A percentile compares a stretch with the other conserved stretches of the same genome.
phyloP scores from a whole-genome alignment of 75 land plant genomes.

The Cunninghamia lanceolata region DNA sequence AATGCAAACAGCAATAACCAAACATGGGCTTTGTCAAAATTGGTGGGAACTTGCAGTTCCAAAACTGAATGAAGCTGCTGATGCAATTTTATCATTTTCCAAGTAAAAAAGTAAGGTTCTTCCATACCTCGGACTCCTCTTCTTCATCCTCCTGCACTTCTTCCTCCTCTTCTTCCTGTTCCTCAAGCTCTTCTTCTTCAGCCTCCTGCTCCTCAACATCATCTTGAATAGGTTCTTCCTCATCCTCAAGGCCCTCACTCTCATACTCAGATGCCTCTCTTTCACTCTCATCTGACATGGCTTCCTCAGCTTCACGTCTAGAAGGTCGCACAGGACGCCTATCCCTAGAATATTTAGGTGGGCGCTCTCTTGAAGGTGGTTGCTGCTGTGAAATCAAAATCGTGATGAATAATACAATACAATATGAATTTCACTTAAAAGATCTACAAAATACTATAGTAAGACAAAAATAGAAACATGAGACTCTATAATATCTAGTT shows the following conservation, averaged over 20 bases:
- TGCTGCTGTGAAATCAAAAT: constrained; percentile 25
- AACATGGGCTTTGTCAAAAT: neutral
- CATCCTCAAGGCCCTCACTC: constrained; percentile 74
- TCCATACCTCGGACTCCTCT: constrained; percentile 45
- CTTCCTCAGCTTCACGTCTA: constrained; percentile 59
- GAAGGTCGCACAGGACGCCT: constrained; percentile 40
- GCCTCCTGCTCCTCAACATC: constrained; percentile 41
- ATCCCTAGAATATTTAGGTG: constrained; percentile 37
- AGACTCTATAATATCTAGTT: neutral
- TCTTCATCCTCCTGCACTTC: constrained; percentile 39
- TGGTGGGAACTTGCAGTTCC: neutral
- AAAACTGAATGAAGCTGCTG: neutral
- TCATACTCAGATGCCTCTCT: constrained; percentile 86
- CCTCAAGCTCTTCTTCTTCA: constrained; percentile 63
- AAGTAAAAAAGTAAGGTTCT: neutral
- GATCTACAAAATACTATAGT: neutral
- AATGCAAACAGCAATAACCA: neutral
- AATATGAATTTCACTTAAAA: neutral
- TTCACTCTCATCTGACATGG: constrained; percentile 67
- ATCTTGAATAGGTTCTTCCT: constrained; percentile 30
- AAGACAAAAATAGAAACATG: neutral
- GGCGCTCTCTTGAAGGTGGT: constrained; percentile 41
- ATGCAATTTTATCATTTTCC: neutral
- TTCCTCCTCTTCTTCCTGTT: constrained; percentile 55
- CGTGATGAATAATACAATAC: neutral